phyloP scores from a whole-genome alignment of 179 eudicot species.

The Camellia oleifera region DNA sequence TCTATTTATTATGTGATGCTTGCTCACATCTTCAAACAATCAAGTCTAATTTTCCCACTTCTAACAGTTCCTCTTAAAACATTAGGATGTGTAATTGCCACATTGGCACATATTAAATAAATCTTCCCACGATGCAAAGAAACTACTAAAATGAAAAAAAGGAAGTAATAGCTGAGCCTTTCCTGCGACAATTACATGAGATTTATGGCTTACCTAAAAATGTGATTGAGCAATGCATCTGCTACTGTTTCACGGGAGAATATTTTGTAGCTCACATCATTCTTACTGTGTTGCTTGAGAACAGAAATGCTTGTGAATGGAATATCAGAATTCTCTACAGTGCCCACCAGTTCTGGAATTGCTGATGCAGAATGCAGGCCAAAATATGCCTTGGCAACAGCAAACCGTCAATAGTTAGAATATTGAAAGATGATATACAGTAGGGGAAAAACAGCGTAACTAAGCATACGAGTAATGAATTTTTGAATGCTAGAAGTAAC shows the following conservation, averaged over 20 bases:
- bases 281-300: constrained; percentile 53
- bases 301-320: constrained; percentile 80
- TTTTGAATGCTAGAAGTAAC: not conserved
- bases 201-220: constrained; percentile 57
- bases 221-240: constrained; percentile 63
- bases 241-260: constrained; percentile 72
- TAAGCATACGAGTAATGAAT: not conserved
- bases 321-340: constrained; percentile 62
- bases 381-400: constrained; percentile 60
- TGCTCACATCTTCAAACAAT: not conserved
- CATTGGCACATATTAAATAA: not conserved
- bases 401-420: constrained; percentile 11
- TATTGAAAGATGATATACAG: not conserved
- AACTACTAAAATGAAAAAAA: not conserved
- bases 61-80: not conserved
- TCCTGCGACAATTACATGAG: not conserved
- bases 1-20: not conserved
- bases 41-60: not conserved
- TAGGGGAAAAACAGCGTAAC: not conserved
- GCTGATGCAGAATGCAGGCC: constrained; percentile 51
- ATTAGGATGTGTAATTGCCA: not conserved
- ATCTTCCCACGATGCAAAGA: not conserved
- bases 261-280: constrained; percentile 71
- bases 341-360: constrained; percentile 79
- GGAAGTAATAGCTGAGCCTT: not conserved